Evolutionary conservation across 2,329 filamentous ascomycete species (phyloP).

Genomic region (Gaeumannomyces tritici): DNA sequence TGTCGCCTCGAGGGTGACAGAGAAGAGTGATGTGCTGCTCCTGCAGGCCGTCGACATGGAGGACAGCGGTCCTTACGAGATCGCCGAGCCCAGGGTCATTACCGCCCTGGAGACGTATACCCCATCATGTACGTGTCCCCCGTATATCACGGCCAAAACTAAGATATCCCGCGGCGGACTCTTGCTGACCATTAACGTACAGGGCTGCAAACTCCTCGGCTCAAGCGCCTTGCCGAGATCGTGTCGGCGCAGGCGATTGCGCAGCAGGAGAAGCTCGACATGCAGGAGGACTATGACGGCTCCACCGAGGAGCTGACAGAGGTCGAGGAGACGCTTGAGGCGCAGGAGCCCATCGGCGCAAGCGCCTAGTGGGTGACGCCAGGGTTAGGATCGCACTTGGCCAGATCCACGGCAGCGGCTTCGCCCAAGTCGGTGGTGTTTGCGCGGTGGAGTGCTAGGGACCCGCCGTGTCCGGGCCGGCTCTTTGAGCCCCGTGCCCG

Average conservation of each 20-base stretch:
- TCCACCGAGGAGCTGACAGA: constrained; percentile 39
- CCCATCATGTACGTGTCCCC: constrained; percentile 69
- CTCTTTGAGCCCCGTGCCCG: neutral
- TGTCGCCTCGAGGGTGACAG: constrained; percentile 89
- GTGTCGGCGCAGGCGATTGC: constrained; percentile 94
- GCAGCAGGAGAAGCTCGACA: constrained; percentile 77
- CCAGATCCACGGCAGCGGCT: constrained; percentile 10
- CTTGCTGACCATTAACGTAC: neutral
- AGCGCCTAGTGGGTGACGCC: constrained; percentile 22
- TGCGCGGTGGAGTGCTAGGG: constrained; percentile 10
- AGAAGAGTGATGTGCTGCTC: constrained; percentile 94
- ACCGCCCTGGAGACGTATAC: constrained; percentile 97
- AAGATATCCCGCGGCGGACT: neutral
- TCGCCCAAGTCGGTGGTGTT: constrained; percentile 18
- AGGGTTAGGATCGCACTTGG: constrained; percentile 7
- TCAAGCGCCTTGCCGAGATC: constrained; percentile 96
- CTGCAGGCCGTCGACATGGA: constrained; percentile 97
- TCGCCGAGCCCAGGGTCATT: constrained; percentile 91
- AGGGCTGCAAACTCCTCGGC: constrained; percentile 92
- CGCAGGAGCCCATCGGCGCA: constrained; percentile 23
- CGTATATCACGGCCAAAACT: too few species aligned
- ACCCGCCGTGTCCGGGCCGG: neutral
- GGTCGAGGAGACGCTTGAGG: constrained; percentile 31
- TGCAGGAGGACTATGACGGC: constrained; percentile 31
- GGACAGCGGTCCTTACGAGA: constrained; percentile 96